Percentiles rank a stretch among this genome's conserved stretches.
phyloP scores from a whole-genome alignment of 1,284 basidiomycete species.

The Apiotrichum gamsii region DNA sequence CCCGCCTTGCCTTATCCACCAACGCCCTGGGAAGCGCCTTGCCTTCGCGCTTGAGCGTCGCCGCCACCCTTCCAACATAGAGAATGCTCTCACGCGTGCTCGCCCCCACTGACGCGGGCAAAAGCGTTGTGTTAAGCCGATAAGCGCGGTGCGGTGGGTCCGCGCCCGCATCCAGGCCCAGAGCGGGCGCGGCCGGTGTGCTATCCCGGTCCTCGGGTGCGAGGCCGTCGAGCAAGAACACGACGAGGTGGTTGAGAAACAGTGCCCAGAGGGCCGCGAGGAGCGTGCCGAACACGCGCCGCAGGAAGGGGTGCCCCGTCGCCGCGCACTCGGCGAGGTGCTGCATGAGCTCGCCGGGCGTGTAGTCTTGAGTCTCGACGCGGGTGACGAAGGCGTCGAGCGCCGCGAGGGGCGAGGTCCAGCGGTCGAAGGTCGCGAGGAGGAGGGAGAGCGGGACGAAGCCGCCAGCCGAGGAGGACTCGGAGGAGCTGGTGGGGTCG shows the following conservation, averaged over 20 bases:
- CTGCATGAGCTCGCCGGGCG: slow-evolving; percentile 69
- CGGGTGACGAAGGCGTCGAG: slow-evolving; percentile 59
- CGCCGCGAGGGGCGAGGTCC: slow-evolving; percentile 72
- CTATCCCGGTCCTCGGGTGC: slow-evolving; percentile 2
- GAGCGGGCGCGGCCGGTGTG: slow-evolving; percentile 49
- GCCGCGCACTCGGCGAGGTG: slow-evolving; percentile 61
- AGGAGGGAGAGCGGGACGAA: slow-evolving; percentile 77
- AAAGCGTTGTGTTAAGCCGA: slow-evolving; percentile 55
- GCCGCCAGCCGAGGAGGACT: slow-evolving; percentile 37
- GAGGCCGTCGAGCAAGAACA: slow-evolving; percentile 71
- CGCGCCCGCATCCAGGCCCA: slow-evolving; percentile 53
- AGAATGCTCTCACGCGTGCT: slow-evolving; percentile 71
- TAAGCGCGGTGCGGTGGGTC: slow-evolving; percentile 37
- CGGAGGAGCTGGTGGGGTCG: slow-evolving; percentile 28
- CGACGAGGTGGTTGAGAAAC: slow-evolving; percentile 69
- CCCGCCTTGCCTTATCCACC: slow-evolving; percentile 57
- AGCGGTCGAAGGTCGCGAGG: slow-evolving; percentile 70
- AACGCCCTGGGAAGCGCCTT: slow-evolving; percentile 64
- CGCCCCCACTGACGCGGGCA: slow-evolving; percentile 65
- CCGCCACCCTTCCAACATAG: slow-evolving; percentile 79
- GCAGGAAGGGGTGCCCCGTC: slow-evolving; percentile 67
- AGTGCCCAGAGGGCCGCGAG: slow-evolving; percentile 67
- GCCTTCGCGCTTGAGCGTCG: slow-evolving; percentile 70
- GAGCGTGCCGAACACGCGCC: slow-evolving; percentile 61
- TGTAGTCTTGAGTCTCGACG: slow-evolving; percentile 53